Evolutionary conservation across 805 yeast genomes (phyloP), one percentile per base, ranked within the genome.

Genomic region (Clavispora carvajalis): DNA sequence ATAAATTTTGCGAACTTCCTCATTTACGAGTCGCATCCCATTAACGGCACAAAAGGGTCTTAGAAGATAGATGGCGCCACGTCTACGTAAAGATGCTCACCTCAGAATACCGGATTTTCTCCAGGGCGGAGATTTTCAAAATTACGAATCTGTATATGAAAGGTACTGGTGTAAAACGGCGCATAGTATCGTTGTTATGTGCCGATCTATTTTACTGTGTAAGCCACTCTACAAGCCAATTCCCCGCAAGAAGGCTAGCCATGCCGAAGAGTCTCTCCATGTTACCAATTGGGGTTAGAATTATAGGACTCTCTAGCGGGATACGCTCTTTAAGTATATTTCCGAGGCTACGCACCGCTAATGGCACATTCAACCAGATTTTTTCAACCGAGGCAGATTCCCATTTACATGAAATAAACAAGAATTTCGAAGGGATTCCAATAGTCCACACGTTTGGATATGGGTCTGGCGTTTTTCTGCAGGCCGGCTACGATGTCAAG

Each of bases 391-490:
- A 21, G 9, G 34, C 33, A 16, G 42, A 38, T 22, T 33, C 18
- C 16, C 25, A 38, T 16, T 51, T 49, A 36, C 28, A 28, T 16
- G 37, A 24, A 23, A 40, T 49, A 13, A 40, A 38, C 12, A 22
- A 22, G 24, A 36, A 40, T 10, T 49, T 49, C 26, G n/a, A 17
- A 23, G 15, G 26, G 15, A 83, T 91, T 1, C 90, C 93, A 1
- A 76, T 88, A 11, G 67, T 79, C 39, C 85, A 77, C 52, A 82
- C 96, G 1, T 85, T 91, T 62, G 99, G 97, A 0, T 91, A 91
- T 60, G 99, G 99, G 2, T 85, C 95, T 7, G 96, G 96, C 4
- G 96, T 93, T 1, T 85, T 93, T 53, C 73, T 78, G 26, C 99
- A 91, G 59, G 53, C 51, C 1, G 66, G 69, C 5, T 72, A 76